Conservation (phyloP, 306 rosid species). For the Styphnolobium japonicum region DNA sequence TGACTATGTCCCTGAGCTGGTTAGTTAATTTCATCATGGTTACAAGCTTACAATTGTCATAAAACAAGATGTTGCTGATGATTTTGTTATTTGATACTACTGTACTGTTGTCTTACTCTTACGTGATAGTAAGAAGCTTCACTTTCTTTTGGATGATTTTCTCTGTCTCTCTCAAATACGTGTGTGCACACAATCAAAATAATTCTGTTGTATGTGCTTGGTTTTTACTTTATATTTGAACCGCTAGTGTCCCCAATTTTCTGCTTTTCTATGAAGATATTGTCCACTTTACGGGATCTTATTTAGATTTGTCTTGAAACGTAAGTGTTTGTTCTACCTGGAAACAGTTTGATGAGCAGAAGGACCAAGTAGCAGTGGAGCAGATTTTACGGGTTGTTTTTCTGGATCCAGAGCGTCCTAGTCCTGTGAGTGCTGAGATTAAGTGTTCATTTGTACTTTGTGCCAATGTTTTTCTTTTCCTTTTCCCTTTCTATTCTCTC, state of each 20-base stretch:
- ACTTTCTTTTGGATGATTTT: background rate
- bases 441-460: background rate
- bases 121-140: background rate
- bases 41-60: background rate
- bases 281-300: background rate
- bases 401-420: constrained; percentile 82
- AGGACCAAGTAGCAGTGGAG: constrained; percentile 84
- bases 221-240: background rate
- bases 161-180: background rate
- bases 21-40: constrained; percentile 39
- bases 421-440: constrained; percentile 52
- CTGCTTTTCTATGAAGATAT: background rate
- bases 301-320: background rate
- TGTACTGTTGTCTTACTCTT: background rate
- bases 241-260: background rate
- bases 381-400: constrained; percentile 86
- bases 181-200: background rate
- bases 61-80: background rate
- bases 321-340: background rate
- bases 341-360: constrained; percentile 89
- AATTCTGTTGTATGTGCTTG: background rate
- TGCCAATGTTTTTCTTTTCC: background rate
- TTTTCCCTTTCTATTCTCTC: background rate
- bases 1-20: constrained; percentile 97
- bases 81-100: background rate